Evolutionary conservation across 1,139 yeast species (phyloP).

Genomic region (Candida anutae): DNA sequence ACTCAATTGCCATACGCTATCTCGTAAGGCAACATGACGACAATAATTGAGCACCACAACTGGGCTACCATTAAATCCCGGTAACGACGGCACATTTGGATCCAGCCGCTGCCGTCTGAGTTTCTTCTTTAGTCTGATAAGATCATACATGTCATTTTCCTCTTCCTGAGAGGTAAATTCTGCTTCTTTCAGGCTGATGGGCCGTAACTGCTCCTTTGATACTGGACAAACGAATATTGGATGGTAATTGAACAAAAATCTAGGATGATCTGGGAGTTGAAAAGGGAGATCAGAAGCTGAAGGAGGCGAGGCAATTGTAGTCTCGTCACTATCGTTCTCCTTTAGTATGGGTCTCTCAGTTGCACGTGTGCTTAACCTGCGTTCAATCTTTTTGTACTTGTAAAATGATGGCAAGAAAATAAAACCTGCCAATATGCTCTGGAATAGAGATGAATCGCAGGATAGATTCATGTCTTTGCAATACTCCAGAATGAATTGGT

Average conservation of each 20-base stretch:
- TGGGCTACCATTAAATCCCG: constrained; percentile 19
- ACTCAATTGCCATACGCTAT: constrained; percentile 37
- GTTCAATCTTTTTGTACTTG: constrained; percentile 50
- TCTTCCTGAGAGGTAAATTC: no score
- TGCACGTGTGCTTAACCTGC: constrained; percentile 23
- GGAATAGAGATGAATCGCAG: constrained; percentile 64
- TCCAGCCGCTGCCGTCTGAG: no score
- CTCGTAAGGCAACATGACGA: constrained; percentile 38
- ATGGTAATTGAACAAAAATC: constrained; percentile 51
- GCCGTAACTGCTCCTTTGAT: constrained; percentile 64
- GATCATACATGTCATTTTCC: constrained; percentile 16
- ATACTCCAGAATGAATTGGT: constrained; percentile 57
- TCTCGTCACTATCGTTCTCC: constrained; percentile 8
- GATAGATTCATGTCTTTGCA: constrained; percentile 58
- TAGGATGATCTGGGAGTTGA: constrained; percentile 33
- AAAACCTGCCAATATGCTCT: constrained; percentile 62
- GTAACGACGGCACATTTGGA: no score
- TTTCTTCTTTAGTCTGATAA: no score
- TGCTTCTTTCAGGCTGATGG: no score
- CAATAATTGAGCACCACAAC: constrained; percentile 39
- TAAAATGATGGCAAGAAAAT: constrained; percentile 66
- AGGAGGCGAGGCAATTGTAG: constrained; percentile 14
- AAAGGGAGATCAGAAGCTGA: constrained; percentile 34
- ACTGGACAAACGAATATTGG: constrained; percentile 90
- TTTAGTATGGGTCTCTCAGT: no score